Percentiles rank a stretch among this genome's conserved stretches.
Conservation (phyloP, 1,284 basidiomycete genomes). For the Heterobasidion parviporum region DNA sequence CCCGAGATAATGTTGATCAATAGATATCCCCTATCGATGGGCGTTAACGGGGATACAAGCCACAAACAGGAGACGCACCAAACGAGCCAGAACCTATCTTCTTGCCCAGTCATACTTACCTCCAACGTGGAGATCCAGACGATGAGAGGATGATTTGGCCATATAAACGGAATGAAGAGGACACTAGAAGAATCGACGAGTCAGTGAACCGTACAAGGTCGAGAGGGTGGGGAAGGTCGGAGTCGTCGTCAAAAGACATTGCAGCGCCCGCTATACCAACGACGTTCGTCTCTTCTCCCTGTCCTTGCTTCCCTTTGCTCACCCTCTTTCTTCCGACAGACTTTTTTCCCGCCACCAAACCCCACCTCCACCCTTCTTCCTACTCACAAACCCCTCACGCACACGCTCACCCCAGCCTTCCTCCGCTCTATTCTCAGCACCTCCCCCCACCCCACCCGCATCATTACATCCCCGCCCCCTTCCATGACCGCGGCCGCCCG, state of each 20-base stretch:
- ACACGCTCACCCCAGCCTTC: too few species aligned
- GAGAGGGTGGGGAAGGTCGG: not conserved
- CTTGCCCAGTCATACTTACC: slow-evolving; percentile 99
- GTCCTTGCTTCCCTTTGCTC: not conserved
- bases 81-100: slow-evolving; percentile 99
- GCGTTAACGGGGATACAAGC: slow-evolving; percentile 1
- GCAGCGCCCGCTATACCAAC: slow-evolving; percentile 3
- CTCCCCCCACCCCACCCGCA: too few species aligned
- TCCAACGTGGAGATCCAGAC: slow-evolving; percentile 92
- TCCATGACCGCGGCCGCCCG: slow-evolving; percentile 3
- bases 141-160: slow-evolving; percentile 63
- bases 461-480: too few species aligned
- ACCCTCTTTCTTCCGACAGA: too few species aligned
- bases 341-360: too few species aligned
- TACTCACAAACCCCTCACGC: too few species aligned
- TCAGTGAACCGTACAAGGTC: not conserved
- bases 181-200: slow-evolving; percentile 5
- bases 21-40: slow-evolving; percentile 86
- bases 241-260: slow-evolving; percentile 8
- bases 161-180: slow-evolving; percentile 26
- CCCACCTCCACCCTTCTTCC: too few species aligned
- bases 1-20: slow-evolving; percentile 99
- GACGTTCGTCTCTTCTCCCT: slow-evolving; percentile 14
- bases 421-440: too few species aligned
- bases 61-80: slow-evolving; percentile 47